Evolutionary conservation across 2,329 filamentous ascomycete species (phyloP), one percentile per base, ranked within the genome.

Genomic region (Diatrype stigma): DNA sequence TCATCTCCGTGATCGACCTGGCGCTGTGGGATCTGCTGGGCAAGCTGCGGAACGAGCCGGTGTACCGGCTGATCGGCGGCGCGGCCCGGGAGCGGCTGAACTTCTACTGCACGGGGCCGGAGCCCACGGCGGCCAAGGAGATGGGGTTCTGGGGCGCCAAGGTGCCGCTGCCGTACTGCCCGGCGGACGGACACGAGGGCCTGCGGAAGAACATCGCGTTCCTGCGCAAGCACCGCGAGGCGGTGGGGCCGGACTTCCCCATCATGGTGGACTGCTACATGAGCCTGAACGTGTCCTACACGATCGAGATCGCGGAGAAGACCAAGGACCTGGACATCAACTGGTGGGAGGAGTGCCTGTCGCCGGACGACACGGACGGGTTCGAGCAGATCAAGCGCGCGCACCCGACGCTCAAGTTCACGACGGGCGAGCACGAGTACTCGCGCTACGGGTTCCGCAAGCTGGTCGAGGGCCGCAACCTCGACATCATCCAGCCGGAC

Each of bases 251-350:
- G 0, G 89, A 96, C 68, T 96, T 94, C 68, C 92, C 92, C 44
- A 79, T 96, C 59, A 92, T 95, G 78, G 92, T 96, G 5, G 92
- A 96, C 73, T 96, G 92, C 78, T 96, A 96, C 73, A 96, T 96
- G 92, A 92, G 88, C 60, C 76, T 96, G 64, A 96, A 92, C 63
- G 92, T 96, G 23, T 76, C 89, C 1, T 96, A 96, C 73, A 96
- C 90, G 3, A 96, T 96, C 60, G 87, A 96, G 70, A 79, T 96
- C 22, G 92, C 89, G 54, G 89, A 92, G 72, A 87, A 86, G 47
- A 90, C 87, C 66, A 82, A 89, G 61, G 85, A 91, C 60, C 80
- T 96, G 59, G 81, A 93, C 70, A 92, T 96, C 68, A 91, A 96
- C 75, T 96, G 92, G 92, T 96, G 90, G 90, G 92, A 96, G 74